Evolutionary conservation across 495 filamentous ascomycete species (phyloP).

Genomic region (Aeminium ludgeri): DNA sequence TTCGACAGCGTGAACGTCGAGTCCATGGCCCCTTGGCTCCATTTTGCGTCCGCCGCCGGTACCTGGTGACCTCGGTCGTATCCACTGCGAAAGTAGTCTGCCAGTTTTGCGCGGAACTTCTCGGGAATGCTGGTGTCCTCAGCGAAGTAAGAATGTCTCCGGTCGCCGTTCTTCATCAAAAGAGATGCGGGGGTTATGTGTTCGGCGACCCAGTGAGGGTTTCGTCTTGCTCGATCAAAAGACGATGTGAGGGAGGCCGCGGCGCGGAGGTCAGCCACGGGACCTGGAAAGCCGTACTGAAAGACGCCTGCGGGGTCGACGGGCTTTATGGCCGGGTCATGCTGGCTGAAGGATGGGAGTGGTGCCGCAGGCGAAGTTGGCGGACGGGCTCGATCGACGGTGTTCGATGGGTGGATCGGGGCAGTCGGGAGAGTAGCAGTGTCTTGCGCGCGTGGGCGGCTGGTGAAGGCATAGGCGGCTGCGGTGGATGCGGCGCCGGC

Average conservation of each 20-base stretch:
- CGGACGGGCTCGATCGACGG: conserved; percentile 17
- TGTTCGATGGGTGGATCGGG: conserved; percentile 12
- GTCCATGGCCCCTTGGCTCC: conserved; percentile 86
- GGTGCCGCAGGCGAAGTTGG: conserved; percentile 22
- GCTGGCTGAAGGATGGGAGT: conserved; percentile 19
- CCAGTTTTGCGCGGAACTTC: conserved; percentile 73
- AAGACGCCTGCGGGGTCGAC: conserved; percentile 83
- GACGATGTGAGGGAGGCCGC: conserved; percentile 60
- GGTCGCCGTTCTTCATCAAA: conserved; percentile 54
- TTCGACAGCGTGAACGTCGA: conserved; percentile 82
- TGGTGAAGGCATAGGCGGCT: conserved; percentile 48
- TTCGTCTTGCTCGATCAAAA: conserved; percentile 81
- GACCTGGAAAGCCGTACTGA: conserved; percentile 94
- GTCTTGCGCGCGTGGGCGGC: conserved; percentile 27
- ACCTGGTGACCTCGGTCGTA: conserved; percentile 64
- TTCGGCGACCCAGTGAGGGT: conserved; percentile 90
- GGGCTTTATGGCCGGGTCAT: conserved; percentile 24
- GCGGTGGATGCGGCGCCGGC: conserved; percentile 74
- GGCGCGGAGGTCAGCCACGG: conserved; percentile 62
- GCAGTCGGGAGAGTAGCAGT: conserved; percentile 31
- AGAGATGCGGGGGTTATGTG: conserved; percentile 91
- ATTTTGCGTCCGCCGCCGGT: conserved; percentile 93
- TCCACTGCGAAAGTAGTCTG: conserved; percentile 84
- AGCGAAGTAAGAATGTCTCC: conserved; percentile 63
- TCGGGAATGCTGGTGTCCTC: conserved; percentile 68